Evolutionary conservation across 495 filamentous ascomycete species (phyloP).

Genomic region (Penicillium psychrofluorescens): DNA sequence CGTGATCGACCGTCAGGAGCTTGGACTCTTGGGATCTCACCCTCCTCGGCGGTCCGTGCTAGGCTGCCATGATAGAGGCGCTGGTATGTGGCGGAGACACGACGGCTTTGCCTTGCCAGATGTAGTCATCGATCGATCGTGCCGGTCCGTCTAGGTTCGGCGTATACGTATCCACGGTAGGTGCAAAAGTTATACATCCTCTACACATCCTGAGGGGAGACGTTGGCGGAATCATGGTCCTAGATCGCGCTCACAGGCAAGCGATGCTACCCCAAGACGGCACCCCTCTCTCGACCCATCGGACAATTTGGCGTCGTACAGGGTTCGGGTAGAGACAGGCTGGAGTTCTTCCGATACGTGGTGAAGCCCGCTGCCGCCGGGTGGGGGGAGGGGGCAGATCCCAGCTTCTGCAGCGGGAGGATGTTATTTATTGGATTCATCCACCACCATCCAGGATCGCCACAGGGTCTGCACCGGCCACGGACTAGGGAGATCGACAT

Average conservation of each 20-base stretch:
- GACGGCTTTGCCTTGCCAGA: background rate
- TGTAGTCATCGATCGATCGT: conserved; percentile 8
- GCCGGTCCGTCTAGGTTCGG: conserved; percentile 45
- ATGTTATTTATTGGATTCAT: background rate
- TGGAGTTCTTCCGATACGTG: conserved; percentile 6
- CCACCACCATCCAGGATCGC: conserved; percentile 4
- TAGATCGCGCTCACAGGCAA: background rate
- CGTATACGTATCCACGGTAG: conserved; percentile 29
- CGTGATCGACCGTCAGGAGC: conserved; percentile 15
- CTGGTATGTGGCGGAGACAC: conserved; percentile 17
- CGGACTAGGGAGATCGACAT: conserved; percentile 1
- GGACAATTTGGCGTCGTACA: conserved; percentile 15
- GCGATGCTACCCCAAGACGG: conserved; percentile 12
- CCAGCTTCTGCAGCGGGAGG: conserved; percentile 4
- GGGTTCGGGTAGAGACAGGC: conserved; percentile 9
- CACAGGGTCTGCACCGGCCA: conserved; percentile 13
- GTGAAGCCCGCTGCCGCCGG: background rate
- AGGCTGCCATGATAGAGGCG: background rate
- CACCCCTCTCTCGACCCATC: background rate
- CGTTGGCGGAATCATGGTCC: too few relatives aligned
- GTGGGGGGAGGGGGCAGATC: background rate
- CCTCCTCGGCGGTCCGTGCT: too few relatives aligned
- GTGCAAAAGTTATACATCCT: too few relatives aligned
- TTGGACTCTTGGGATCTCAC: conserved; percentile 7
- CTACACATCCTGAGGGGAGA: too few relatives aligned